Evolutionary conservation across 306 rosid species (phyloP).

Genomic region (Cucumis sativus): Cucumber_9930_V3 NC_026660.2:16744001-16744500

Average conservation of each 20-base stretch:
- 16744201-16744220: not conserved
- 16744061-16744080: not conserved
- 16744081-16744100: not conserved
- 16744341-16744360: not conserved
- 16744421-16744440: not conserved
- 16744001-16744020: not conserved
- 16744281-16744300: not conserved
- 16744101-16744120: not conserved
- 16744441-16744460: not conserved
- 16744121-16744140: not conserved
- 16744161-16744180: too few relatives aligned
- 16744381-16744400: not conserved
- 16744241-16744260: not conserved
- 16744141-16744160: too few relatives aligned
- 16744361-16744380: not conserved
- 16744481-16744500: not conserved
- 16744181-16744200: too few relatives aligned
- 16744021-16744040: not conserved
- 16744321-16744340: not conserved
- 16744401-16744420: not conserved
- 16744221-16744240: not conserved
- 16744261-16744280: not conserved
- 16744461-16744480: not conserved
- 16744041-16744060: not conserved
- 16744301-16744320: not conserved